Conservation (phyloP, 371 early-diverging fungal genomes). For the Apophysomyces ossiformis region DNA sequence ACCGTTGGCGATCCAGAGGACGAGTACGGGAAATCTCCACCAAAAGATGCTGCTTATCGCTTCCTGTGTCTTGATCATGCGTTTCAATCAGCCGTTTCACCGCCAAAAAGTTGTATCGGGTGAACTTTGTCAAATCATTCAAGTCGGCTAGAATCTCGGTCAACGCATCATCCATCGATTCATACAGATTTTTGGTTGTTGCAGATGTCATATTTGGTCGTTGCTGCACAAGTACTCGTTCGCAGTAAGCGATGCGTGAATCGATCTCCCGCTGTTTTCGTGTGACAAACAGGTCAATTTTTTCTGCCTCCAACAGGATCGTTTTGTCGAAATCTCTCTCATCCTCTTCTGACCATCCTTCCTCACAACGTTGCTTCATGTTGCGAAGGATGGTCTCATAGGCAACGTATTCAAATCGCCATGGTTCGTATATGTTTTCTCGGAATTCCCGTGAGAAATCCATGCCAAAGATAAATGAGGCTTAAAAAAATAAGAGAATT, state of each 20-base stretch:
- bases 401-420: constrained; percentile 85
- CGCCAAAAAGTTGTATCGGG: constrained; percentile 94
- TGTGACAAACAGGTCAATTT: constrained; percentile 62
- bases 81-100: constrained; percentile 94
- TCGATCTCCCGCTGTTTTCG: constrained; percentile 88
- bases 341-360: constrained; percentile 65
- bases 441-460: constrained; percentile 85
- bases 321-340: constrained; percentile 85
- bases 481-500: background rate
- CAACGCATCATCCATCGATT: constrained; percentile 76
- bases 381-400: constrained; percentile 82
- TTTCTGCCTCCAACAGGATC: constrained; percentile 88
- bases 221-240: constrained; percentile 39
- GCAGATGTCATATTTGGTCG: constrained; percentile 25
- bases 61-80: constrained; percentile 71
- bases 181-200: constrained; percentile 33
- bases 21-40: constrained; percentile 36
- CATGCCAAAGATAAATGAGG: constrained; percentile 53
- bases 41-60: constrained; percentile 28
- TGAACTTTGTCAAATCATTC: constrained; percentile 90
- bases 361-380: constrained; percentile 61
- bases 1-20: constrained; percentile 51
- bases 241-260: constrained; percentile 83
- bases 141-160: constrained; percentile 83
- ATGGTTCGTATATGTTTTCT: constrained; percentile 75